Conservation (phyloP, 305 asterid genomes). For the Solanum hybrid region DNA sequence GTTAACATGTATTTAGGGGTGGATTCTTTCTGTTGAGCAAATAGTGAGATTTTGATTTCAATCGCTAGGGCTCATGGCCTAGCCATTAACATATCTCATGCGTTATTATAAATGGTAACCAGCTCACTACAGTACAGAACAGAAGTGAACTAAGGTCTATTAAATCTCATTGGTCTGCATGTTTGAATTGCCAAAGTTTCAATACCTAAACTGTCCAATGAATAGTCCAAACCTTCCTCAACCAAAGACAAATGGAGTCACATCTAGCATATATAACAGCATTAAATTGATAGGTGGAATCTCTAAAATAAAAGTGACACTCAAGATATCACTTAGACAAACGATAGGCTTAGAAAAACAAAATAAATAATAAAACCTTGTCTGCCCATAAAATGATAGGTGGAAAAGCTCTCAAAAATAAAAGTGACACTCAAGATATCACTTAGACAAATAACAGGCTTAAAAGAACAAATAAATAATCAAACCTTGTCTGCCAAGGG, state of each 20-base stretch:
- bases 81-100: background rate
- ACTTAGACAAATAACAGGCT: background rate
- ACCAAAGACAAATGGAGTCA: background rate
- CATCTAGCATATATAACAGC: background rate
- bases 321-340: background rate
- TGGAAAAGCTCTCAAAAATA: background rate
- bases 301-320: background rate
- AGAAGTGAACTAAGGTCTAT: background rate
- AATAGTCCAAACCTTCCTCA: background rate
- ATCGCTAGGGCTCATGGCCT: background rate
- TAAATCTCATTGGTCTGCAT: background rate
- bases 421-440: background rate
- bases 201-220: background rate
- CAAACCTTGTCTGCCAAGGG: constrained; percentile 98
- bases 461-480: background rate
- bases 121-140: background rate
- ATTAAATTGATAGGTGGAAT: background rate
- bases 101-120: background rate
- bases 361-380: constrained; percentile 29
- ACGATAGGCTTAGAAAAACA: background rate
- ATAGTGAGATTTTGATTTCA: background rate
- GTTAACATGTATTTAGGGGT: background rate
- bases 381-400: constrained; percentile 35
- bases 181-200: background rate
- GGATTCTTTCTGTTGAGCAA: background rate